phyloP scores from a whole-genome alignment of 805 yeast species.

The Metschnikowia continentalis region DNA sequence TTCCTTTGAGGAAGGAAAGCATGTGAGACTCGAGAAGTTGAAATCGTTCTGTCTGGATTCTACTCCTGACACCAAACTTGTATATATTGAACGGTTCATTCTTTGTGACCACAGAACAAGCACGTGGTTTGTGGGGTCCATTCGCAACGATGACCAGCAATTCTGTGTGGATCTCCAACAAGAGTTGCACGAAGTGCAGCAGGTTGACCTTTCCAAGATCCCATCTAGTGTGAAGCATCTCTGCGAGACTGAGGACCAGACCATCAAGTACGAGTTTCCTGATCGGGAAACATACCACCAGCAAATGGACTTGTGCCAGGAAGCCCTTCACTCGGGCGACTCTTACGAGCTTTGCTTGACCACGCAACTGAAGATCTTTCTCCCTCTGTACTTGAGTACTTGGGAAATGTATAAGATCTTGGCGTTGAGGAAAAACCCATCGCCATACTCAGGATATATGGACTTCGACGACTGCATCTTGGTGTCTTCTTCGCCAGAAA shows the following conservation, averaged over 20 bases:
- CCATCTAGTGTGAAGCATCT: slow-evolving; percentile 25
- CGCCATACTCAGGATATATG: slow-evolving; percentile 86
- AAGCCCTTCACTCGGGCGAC: slow-evolving; percentile 70
- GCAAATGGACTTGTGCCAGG: slow-evolving; percentile 62
- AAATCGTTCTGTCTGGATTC: slow-evolving; percentile 34
- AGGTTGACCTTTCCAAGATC: slow-evolving; percentile 19
- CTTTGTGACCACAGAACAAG: slow-evolving; percentile 46
- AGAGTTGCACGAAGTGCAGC: slow-evolving; percentile 10
- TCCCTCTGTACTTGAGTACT: slow-evolving; percentile 48
- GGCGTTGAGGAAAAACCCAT: slow-evolving; percentile 66
- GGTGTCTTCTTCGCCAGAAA: slow-evolving; percentile 89
- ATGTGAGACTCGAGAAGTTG: slow-evolving; percentile 30
- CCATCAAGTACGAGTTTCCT: slow-evolving; percentile 45
- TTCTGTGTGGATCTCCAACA: slow-evolving; percentile 17
- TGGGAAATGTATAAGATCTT: slow-evolving; percentile 82
- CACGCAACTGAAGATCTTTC: slow-evolving; percentile 57
- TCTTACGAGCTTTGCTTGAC: slow-evolving; percentile 93
- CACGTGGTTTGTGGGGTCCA: slow-evolving; percentile 50
- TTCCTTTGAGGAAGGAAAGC: slow-evolving; percentile 83
- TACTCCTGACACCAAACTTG: slow-evolving; percentile 72
- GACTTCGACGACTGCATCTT: slow-evolving; percentile 60
- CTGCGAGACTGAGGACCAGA: slow-evolving; percentile 18
- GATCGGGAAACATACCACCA: slow-evolving; percentile 47
- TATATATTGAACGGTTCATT: slow-evolving; percentile 63
- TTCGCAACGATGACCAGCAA: slow-evolving; percentile 34